Base-by-base conservation (phyloP, 2,329 filamentous ascomycete species). In the Kalaharituber pfeilii region DNA sequence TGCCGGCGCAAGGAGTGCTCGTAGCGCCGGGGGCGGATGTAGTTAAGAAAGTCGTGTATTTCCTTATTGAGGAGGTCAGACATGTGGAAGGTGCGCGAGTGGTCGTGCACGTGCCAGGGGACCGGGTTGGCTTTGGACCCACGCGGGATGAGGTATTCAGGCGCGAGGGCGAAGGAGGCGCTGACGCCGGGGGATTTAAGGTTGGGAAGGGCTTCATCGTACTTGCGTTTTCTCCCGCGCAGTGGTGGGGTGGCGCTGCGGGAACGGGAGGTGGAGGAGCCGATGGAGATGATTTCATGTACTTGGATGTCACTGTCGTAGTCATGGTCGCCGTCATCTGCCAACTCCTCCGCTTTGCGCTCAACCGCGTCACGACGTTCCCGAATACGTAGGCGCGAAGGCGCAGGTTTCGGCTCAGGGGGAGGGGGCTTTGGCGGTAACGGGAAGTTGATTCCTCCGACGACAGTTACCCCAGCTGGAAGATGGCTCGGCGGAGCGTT, bases 41-140 rank as follows among this genome's bases (percentile, higher is more conserved):
- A 93, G 30, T 88, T 74, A 66, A 88, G 93, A 66, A 95, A 96
- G 63, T 93, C 85, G 27, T 84, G 71, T 44, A 96, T 81, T 68
- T 98, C 91, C 64, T 87, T 86, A 67, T 96, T 87, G 25, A 98
- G 71, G 67, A 80, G 77, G 27, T 75, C 73, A 50, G 71, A 75
- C 69, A 75, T 74, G 39, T 73, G 71, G 22, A 65, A 62, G 2
- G 75, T 75, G 15, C 69, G 69, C 1, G 74, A 75, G 63, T 82
- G 76, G 59, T 82, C 74, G 3, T 66, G 59, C 25, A 63, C 53
- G 22, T 66, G 65, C 36, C 67, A 64, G 6, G 73, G 66, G 86
- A 86, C 91, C 2, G 87, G 87, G 20, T 73, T 73, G 24, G 71
- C 64, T 49, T 71, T 63, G 44, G 67, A 63, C 6, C 64, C 65